phyloP scores from a whole-genome alignment of 164 flowering plant species.

The Nelumbo lutea region DNA sequence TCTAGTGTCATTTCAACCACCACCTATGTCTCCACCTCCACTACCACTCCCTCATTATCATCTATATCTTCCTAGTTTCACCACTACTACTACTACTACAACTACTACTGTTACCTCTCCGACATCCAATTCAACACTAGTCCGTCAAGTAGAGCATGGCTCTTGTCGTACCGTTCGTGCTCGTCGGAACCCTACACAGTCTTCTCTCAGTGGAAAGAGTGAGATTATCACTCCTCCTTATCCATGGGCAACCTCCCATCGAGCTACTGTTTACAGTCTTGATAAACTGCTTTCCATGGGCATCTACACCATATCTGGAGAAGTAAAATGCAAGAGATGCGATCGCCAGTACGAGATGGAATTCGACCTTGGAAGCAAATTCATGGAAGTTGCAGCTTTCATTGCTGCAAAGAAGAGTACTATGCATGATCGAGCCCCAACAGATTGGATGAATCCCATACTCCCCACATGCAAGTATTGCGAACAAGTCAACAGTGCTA shows the following conservation, averaged over 20 bases:
- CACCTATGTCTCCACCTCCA: neutral
- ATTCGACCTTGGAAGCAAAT: constrained; percentile 33
- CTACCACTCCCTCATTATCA: too few relatives aligned
- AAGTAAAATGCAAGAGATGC: constrained; percentile 65
- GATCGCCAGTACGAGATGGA: constrained; percentile 26
- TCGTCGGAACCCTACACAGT: neutral
- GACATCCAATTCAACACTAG: too few relatives aligned
- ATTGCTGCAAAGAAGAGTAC: constrained; percentile 12
- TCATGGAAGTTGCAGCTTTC: constrained; percentile 23
- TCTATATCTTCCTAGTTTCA: neutral
- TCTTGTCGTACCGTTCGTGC: neutral
- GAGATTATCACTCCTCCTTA: constrained; percentile 18
- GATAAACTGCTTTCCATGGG: constrained; percentile 14
- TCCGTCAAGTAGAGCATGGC: too few relatives aligned
- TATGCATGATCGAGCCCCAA: constrained; percentile 15
- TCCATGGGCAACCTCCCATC: constrained; percentile 48
- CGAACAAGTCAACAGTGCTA: constrained; percentile 1
- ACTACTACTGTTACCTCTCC: neutral
- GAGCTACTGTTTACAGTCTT: constrained; percentile 30
- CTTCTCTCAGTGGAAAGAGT: neutral
- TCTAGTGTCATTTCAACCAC: neutral
- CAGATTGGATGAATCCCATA: constrained; percentile 40
- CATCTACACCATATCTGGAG: constrained; percentile 38
- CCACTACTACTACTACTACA: neutral
- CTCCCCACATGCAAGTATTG: constrained; percentile 41